Conservation (phyloP, 768 basidiomycete genomes). For the Roridomyces roridus region DNA sequence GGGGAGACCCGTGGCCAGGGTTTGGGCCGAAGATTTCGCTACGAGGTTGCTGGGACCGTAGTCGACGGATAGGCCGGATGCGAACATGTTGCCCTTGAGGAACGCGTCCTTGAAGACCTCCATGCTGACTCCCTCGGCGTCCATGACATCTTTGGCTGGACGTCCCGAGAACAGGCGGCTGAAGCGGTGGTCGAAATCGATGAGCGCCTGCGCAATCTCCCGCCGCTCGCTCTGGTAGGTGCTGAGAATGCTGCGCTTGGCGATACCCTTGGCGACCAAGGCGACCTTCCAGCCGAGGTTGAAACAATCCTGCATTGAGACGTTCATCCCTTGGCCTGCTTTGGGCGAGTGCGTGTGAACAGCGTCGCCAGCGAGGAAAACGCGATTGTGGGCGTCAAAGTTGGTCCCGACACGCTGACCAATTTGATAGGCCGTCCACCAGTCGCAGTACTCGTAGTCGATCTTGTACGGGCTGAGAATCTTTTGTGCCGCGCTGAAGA, state of each 20-base stretch:
- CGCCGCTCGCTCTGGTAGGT: conserved; percentile 36
- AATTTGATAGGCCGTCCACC: conserved; percentile 25
- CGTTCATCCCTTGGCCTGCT: conserved; percentile 34
- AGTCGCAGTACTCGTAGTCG: conserved; percentile 20
- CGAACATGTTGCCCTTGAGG: too few relatives aligned
- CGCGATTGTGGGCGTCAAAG: conserved; percentile 21
- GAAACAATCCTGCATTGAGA: conserved; percentile 30
- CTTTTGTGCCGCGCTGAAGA: conserved; percentile 10
- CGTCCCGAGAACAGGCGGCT: not conserved
- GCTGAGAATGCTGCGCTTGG: conserved; percentile 27
- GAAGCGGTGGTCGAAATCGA: conserved; percentile 27
- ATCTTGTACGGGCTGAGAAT: conserved; percentile 24
- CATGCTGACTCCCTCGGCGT: too few relatives aligned
- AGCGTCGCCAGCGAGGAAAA: conserved; percentile 32
- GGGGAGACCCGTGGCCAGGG: too few relatives aligned
- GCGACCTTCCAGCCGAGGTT: conserved; percentile 32
- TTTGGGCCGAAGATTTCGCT: too few relatives aligned
- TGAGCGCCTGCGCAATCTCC: conserved; percentile 23
- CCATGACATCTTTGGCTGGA: not conserved
- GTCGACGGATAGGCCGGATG: too few relatives aligned
- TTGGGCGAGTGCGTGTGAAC: conserved; percentile 35
- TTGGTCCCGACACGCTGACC: conserved; percentile 26
- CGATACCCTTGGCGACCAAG: conserved; percentile 32
- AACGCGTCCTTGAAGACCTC: too few relatives aligned
- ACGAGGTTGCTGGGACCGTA: too few relatives aligned